Percentiles rank a stretch among this genome's conserved stretches.
Evolutionary conservation across 805 yeast genomes (phyloP).

Genomic region (Cephaloascus albidus): DNA sequence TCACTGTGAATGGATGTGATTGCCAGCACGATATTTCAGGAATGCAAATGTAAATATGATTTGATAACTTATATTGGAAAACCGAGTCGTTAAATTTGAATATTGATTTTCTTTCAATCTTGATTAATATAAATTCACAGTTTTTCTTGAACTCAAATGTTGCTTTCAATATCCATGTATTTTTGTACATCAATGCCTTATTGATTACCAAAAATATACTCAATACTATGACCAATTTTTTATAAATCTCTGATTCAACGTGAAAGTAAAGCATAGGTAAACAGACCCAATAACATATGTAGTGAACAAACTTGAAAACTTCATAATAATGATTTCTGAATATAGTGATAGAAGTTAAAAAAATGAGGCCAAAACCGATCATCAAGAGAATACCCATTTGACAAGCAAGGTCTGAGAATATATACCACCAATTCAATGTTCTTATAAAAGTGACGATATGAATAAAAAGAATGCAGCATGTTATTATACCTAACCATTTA

Average conservation of each 20-base stretch:
- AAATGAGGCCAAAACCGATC: background rate
- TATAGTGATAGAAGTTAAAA: background rate
- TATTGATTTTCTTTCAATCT: background rate
- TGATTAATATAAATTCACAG: background rate
- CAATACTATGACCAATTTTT: background rate
- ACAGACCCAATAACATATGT: background rate
- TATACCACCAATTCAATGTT: slow-evolving; percentile 1
- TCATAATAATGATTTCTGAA: background rate
- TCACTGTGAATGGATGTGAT: background rate
- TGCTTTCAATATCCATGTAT: background rate
- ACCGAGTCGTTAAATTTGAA: background rate
- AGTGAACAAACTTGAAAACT: background rate
- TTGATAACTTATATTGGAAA: background rate
- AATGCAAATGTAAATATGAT: background rate
- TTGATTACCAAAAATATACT: background rate
- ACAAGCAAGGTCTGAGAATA: background rate
- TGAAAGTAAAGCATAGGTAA: background rate
- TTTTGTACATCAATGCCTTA: background rate
- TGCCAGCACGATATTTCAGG: background rate
- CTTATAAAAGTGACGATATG: background rate
- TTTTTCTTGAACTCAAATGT: background rate
- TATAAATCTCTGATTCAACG: background rate
- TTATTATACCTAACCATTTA: background rate
- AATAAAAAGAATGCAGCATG: background rate
- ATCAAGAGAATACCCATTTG: background rate